Base-by-base conservation (phyloP, 192 early-diverging fungal genomes). In the Coemansia sp. region DNA sequence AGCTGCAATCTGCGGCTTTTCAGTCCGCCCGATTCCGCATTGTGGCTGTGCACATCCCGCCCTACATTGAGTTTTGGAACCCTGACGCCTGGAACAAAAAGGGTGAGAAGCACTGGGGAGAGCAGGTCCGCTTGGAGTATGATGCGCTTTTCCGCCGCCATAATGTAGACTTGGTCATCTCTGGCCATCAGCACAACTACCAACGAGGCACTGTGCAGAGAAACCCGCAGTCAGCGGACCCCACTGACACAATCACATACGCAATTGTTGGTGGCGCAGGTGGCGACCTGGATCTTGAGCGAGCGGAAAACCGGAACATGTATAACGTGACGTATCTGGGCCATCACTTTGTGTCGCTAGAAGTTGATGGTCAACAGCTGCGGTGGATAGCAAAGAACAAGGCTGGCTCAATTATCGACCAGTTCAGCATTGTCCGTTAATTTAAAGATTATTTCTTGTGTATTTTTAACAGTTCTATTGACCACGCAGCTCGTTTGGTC, bases 131-230 rank as follows among this genome's bases (percentile, higher is more conserved):
- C 26, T 64, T 85, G 3, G 84, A 88, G 20, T 92, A 85, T 63
- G 89, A 88, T 10, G 79, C 84, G 12, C 57, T 90, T 37, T 92
- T 92, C 69, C 84, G 87, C 45, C 58, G 83, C 28, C 61, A 88
- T 57, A 71, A 76, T n/a, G 89, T 92, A 3, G 90, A 92, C 63
- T 62, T 92, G 35, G 88, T 92, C 6, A 86, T 92, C 18, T 90
- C 89, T 5, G 90, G 90, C 3, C 90, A 92, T 60, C 90, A 92
- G 62, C 90, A 92, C 66, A 92, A 92, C 62, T 92, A 92, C 62
- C 85, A 89, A 77, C 78, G 90, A 16, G 64, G 71, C n/a, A 82
- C 74, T 4, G 48, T 82, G 1, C 55, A n/a, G 9, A 64, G 65
- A 0, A 50, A 18, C 13, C 34, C 8, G 0, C 21, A 43, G 9